Evolutionary conservation across 306 rosid genomes (phyloP).

Genomic region (Delonix regia): DNA sequence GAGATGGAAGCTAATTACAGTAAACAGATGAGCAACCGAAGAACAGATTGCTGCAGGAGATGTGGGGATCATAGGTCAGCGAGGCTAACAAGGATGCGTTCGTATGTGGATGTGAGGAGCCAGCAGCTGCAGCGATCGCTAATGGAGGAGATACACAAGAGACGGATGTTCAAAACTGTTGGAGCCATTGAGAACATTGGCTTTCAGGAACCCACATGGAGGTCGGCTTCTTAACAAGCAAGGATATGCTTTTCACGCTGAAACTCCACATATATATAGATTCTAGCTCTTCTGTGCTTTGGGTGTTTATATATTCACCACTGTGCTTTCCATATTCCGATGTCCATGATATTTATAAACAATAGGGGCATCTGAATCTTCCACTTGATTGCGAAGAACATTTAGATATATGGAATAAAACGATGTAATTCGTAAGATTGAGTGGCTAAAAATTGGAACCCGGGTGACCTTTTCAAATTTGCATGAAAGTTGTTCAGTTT

Average conservation of each 20-base stretch:
- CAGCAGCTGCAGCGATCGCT: constrained; percentile 59
- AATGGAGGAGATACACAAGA: constrained; percentile 62
- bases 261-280: constrained; percentile 11
- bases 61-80: background rate
- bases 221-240: background rate
- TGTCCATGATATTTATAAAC: constrained; percentile 14
- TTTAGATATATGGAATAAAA: background rate
- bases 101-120: constrained; percentile 56
- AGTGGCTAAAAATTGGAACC: no score
- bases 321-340: background rate
- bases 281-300: background rate
- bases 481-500: no score
- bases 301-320: background rate
- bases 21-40: constrained; percentile 9
- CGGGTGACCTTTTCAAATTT: no score
- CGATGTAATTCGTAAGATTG: background rate
- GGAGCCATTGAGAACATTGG: constrained; percentile 75
- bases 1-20: constrained; percentile 27
- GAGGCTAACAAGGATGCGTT: constrained; percentile 44
- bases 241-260: constrained; percentile 7
- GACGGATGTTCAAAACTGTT: constrained; percentile 62
- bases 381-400: background rate
- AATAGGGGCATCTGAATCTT: background rate
- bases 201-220: constrained; percentile 48
- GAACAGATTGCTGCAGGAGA: constrained; percentile 11